phyloP scores from a whole-genome alignment of 75 land plant species.

The Larix kaempferi region DNA sequence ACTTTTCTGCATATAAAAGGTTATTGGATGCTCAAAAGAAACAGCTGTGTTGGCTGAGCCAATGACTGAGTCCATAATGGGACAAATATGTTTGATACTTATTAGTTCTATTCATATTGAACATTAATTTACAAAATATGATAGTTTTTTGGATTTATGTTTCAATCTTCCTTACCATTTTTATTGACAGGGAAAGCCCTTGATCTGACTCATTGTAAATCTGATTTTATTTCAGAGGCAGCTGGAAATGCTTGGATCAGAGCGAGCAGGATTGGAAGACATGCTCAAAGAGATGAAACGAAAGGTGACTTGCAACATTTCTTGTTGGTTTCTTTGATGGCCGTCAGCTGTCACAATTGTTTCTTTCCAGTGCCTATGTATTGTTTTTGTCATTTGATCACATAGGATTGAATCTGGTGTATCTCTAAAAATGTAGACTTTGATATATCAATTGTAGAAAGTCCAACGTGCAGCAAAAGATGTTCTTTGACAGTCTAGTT shows the following conservation, averaged over 20 bases:
- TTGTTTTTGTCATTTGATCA: no score
- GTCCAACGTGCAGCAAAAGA: no score
- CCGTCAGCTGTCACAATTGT: background rate
- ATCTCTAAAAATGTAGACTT: no score
- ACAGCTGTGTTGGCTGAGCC: background rate
- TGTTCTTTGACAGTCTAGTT: no score
- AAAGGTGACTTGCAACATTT: conserved; percentile 48
- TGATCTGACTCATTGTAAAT: background rate
- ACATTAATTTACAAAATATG: background rate
- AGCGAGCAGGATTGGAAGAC: conserved; percentile 95
- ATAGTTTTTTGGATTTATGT: background rate
- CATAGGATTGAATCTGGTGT: no score
- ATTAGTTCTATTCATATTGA: background rate
- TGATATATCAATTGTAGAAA: no score
- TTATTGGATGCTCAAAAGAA: background rate
- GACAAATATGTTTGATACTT: background rate
- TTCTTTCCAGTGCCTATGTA: no score
- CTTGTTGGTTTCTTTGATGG: conserved; percentile 2
- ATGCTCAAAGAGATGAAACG: conserved; percentile 99
- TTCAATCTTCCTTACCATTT: background rate
- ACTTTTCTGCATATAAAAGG: background rate
- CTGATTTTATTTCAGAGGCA: conserved; percentile 56
- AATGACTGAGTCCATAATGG: background rate
- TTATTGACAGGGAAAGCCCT: no score
- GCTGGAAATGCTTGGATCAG: conserved; percentile 79